Percentiles rank a stretch among this genome's conserved stretches.
Conservation (phyloP, 768 basidiomycete species). For the Neoboletus brunneissimus region DNA sequence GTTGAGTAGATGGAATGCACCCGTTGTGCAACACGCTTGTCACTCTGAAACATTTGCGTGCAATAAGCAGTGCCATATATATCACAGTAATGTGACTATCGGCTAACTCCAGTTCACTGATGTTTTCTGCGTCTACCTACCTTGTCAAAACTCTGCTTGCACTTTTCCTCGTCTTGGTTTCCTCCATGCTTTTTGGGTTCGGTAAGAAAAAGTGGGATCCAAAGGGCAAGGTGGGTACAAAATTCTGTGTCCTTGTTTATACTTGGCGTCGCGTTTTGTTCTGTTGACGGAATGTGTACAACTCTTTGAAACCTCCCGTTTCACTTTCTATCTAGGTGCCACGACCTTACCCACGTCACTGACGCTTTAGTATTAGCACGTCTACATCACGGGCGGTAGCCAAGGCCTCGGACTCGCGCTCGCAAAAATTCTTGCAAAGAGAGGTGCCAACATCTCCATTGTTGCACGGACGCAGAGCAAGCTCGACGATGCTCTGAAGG, state of each 20-base stretch:
- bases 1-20: no score
- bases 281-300: background rate
- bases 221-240: slow-evolving; percentile 36
- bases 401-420: slow-evolving; percentile 77
- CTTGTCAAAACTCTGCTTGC: slow-evolving; percentile 9
- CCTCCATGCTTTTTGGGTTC: slow-evolving; percentile 19
- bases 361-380: slow-evolving; percentile 50
- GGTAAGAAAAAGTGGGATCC: slow-evolving; percentile 47
- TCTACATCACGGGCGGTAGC: slow-evolving; percentile 83
- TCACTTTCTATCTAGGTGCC: background rate
- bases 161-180: slow-evolving; percentile 7
- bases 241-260: background rate
- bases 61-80: no score
- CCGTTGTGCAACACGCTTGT: no score
- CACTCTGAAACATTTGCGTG: no score
- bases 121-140: background rate
- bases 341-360: background rate
- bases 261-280: background rate
- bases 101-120: no score
- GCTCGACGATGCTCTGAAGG: slow-evolving; percentile 55
- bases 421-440: slow-evolving; percentile 58
- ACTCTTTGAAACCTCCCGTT: background rate
- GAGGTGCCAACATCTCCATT: slow-evolving; percentile 82
- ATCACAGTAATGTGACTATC: no score
- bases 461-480: slow-evolving; percentile 72